Evolutionary conservation across 2,329 filamentous ascomycete genomes (phyloP), one percentile per base, ranked within the genome.

Genomic region (Beauveria medogensis): DNA sequence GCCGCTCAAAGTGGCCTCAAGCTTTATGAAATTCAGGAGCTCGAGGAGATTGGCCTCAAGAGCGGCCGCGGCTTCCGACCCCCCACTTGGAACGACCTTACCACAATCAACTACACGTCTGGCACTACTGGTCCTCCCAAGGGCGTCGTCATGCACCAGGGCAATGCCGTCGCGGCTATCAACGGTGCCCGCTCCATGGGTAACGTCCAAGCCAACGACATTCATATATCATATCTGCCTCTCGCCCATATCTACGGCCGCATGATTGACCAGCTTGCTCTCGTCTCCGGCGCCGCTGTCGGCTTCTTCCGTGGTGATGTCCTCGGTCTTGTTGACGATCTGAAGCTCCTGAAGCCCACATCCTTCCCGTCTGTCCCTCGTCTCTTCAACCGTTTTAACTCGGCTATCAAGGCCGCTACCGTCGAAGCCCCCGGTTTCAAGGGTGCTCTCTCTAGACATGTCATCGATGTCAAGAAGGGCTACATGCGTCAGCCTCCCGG

Each of bases 221-320:
- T 86, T 3, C 80, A 88, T 66, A 83, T 91, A 62, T 97, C 93
- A 1, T 99, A 97, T 75, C 82, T 99, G 56, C 94, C 94, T 0
- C 78, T 97, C 44, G 94, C 94, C 16, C 94, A 99, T 72, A 99
- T 99, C 68, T 97, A 91, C 73, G 90, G 92, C 64, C 88, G 94
- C 61, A 80, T 97, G 67, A 80, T 87, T 48, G 94, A 99, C 72
- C 89, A 95, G 72, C 79, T 81, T 3, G 83, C 85, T n/a, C 78
- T 97, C 18, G 84, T 88, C 68, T 81, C 84, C 58, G 92, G 91
- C 60, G 84, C 84, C 40, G 78, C 84, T 8, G 86, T 97, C 67
- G 94, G 93, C n/a, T 99, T 93, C 74, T 99, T 97, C 83, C 91
- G 94, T 68, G 94, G 94, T 60, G 91, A 97, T 70, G 88, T 97